Conservation (phyloP, 2,329 filamentous ascomycete genomes). For the Aureobasidium lini region DNA sequence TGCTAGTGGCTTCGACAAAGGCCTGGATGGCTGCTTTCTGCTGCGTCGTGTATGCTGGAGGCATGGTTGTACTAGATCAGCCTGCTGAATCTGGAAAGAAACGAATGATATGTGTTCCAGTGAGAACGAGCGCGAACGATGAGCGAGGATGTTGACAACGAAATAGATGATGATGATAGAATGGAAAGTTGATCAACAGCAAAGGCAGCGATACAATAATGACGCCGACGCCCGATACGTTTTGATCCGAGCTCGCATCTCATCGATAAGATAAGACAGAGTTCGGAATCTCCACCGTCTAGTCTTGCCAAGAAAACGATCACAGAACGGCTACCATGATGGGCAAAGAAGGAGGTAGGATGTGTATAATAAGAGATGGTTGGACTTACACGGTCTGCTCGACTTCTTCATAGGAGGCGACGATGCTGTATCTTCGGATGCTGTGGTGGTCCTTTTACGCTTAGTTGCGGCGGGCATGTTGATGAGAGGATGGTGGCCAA, state of each 20-base stretch:
- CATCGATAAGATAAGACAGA: constrained; percentile 8
- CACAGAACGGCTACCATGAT: background rate
- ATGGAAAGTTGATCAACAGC: constrained; percentile 3
- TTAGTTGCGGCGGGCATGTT: background rate
- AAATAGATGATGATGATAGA: background rate
- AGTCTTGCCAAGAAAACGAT: background rate
- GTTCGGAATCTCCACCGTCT: background rate
- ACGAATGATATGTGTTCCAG: background rate
- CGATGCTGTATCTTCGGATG: background rate
- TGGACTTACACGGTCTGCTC: background rate
- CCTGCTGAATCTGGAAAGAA: background rate
- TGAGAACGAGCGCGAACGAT: background rate
- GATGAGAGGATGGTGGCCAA: background rate
- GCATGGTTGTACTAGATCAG: constrained; percentile 30
- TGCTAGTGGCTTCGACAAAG: constrained; percentile 37
- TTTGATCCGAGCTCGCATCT: background rate
- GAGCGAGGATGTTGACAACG: background rate
- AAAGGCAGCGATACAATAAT: constrained; percentile 1
- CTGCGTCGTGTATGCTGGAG: constrained; percentile 37
- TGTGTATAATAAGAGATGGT: background rate
- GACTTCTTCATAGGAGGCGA: background rate
- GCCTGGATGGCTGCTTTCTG: constrained; percentile 41
- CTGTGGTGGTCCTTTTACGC: background rate
- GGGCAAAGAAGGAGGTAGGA: background rate
- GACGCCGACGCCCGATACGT: background rate